These are phyloP conservation scores for Eucalyptus marginata DNA, from an alignment of 345 rosid species.

Conservation along the genomic window DNA sequence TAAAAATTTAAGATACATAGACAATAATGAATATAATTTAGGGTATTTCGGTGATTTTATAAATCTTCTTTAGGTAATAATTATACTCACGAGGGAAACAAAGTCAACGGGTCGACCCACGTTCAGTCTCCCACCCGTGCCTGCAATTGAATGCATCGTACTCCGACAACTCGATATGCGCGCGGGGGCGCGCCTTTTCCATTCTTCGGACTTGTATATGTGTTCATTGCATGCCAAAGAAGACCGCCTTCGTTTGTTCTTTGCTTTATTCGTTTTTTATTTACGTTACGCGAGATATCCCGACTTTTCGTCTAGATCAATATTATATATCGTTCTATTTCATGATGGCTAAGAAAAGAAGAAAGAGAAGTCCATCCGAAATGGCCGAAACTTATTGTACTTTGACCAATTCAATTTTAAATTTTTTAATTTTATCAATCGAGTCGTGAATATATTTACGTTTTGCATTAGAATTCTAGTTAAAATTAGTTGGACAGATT, in stretches of 20 bases:
- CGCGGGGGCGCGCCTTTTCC: not conserved
- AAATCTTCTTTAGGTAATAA: not conserved
- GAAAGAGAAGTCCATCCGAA: not conserved
- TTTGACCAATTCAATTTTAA: fast-evolving
- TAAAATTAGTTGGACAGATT: too few species aligned
- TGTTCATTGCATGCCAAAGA: not conserved
- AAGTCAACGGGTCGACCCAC: not conserved
- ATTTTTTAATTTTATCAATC: not conserved
- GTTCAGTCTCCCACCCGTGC: not conserved
- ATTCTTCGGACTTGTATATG: not conserved
- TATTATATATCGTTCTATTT: too few species aligned
- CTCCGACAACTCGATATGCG: not conserved
- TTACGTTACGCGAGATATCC: not conserved
- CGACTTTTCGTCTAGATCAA: not conserved
- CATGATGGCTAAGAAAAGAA: too few species aligned
- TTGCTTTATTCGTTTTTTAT: not conserved
- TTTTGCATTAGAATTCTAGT: too few species aligned
- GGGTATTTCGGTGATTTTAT: not conserved
- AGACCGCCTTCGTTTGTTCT: not conserved
- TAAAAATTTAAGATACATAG: not conserved
- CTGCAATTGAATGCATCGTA: not conserved
- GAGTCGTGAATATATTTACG: fast-evolving
- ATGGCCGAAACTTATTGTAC: fast-evolving
- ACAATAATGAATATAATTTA: not conserved
- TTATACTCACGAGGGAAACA: not conserved